A percentile compares a stretch with the other conserved stretches of the same genome.
Evolutionary conservation across 441 rosid species (phyloP).

Genomic region (Erodium trifolium): DNA sequence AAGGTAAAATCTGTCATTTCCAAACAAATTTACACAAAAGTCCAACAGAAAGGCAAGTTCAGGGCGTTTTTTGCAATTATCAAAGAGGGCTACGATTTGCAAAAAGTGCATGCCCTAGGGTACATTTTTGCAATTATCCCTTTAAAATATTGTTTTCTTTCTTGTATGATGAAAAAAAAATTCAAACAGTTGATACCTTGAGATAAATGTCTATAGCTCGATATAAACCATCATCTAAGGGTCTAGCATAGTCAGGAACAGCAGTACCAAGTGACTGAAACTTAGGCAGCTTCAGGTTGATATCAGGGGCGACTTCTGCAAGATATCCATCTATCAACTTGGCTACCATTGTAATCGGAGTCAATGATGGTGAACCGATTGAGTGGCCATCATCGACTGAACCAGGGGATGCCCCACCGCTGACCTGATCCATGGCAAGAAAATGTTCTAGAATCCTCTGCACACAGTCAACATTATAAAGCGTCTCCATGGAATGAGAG

Average conservation of each 20-base stretch:
- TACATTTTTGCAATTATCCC: no score
- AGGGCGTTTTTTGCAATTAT: not conserved
- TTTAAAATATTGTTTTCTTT: no score
- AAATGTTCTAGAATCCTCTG: constrained; percentile 78
- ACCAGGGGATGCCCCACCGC: constrained; percentile 74
- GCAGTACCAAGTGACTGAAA: constrained; percentile 87
- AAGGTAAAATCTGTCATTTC: no score
- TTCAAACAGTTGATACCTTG: constrained; percentile 43
- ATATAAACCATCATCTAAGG: constrained; percentile 87
- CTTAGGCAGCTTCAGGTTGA: constrained; percentile 81
- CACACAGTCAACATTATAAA: constrained; percentile 85
- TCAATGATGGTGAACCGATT: constrained; percentile 71
- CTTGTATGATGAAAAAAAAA: no score
- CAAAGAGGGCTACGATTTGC: no score
- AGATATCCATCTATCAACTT: constrained; percentile 92
- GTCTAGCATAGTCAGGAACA: constrained; percentile 85
- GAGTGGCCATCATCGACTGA: constrained; percentile 69
- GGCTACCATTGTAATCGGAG: constrained; percentile 78
- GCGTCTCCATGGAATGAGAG: constrained; percentile 80
- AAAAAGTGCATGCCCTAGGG: no score
- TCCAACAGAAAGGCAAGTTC: not conserved
- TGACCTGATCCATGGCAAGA: constrained; percentile 67
- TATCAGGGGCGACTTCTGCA: constrained; percentile 94
- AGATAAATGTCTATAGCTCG: constrained; percentile 89
- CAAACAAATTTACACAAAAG: no score